Evolutionary conservation across 805 yeast species (phyloP).

Genomic region (Wickerhamomyces xylosicus): DNA sequence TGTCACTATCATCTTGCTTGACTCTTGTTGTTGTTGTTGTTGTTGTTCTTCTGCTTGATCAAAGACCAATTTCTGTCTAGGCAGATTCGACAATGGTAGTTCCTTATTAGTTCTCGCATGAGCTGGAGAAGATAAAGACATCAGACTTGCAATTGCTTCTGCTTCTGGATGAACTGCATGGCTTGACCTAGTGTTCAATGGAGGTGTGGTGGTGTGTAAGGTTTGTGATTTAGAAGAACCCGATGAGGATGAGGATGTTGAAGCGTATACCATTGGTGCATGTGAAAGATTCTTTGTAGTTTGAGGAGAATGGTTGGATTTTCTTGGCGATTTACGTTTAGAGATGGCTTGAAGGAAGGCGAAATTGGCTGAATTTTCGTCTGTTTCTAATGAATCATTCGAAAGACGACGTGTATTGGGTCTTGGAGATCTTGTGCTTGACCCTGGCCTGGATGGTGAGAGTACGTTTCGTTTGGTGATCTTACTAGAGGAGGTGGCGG

Average conservation of each 20-base stretch:
- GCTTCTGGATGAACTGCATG: conserved; percentile 21
- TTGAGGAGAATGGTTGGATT: conserved; percentile 6
- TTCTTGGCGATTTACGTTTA: conserved; percentile 21
- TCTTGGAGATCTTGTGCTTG: conserved; percentile 5
- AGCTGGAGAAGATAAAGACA: conserved; percentile 24
- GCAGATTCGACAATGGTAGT: conserved; percentile 2
- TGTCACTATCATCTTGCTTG: conserved; percentile 9
- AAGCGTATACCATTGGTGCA: background rate
- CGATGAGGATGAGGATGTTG: conserved; percentile 4
- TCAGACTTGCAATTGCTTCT: conserved; percentile 30
- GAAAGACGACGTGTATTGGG: conserved; percentile 7
- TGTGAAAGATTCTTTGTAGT: background rate
- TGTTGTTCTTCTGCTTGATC: conserved; percentile 7
- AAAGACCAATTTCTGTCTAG: conserved; percentile 15
- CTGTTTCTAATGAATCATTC: conserved; percentile 10
- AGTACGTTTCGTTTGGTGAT: background rate
- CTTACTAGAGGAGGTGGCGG: conserved; percentile 6
- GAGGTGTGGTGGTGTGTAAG: conserved; percentile 1
- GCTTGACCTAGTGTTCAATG: conserved; percentile 1
- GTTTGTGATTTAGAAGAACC: conserved; percentile 4
- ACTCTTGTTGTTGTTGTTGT: too few species aligned
- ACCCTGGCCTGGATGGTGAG: conserved; percentile 8
- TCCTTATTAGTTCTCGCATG: conserved; percentile 5
- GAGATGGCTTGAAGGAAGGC: conserved; percentile 30
- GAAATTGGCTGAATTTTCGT: conserved; percentile 26